phyloP scores from a whole-genome alignment of 306 rosid genomes.

The Pyrus betulifolia region DNA sequence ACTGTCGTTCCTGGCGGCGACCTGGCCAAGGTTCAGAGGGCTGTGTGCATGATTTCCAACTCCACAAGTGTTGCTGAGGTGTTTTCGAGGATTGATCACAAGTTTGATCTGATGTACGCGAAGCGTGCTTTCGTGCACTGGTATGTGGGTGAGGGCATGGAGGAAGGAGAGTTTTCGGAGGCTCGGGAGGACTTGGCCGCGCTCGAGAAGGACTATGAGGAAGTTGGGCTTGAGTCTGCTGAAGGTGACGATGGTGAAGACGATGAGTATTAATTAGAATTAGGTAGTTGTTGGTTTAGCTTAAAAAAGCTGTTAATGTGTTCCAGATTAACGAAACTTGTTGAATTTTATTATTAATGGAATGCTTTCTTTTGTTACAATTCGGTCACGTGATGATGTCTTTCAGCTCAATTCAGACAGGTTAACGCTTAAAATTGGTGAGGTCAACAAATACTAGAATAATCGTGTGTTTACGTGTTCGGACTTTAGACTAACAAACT shows the following conservation, averaged over 20 bases:
- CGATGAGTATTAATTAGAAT: slow-evolving; percentile 30
- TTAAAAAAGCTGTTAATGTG: background rate
- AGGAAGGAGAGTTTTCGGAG: slow-evolving; percentile 38
- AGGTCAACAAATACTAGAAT: no score
- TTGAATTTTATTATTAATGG: background rate
- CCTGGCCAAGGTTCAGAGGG: slow-evolving; percentile 39
- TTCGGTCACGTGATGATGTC: no score
- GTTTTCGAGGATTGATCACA: slow-evolving; percentile 37
- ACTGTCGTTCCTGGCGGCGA: slow-evolving; percentile 42
- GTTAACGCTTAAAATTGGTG: no score
- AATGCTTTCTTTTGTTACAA: background rate
- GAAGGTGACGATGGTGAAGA: slow-evolving; percentile 42
- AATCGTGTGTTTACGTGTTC: no score
- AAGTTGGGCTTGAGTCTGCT: slow-evolving; percentile 37
- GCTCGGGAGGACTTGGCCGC: slow-evolving; percentile 47
- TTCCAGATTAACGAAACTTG: slow-evolving; percentile 10
- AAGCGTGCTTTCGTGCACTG: slow-evolving; percentile 43
- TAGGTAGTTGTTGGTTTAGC: background rate
- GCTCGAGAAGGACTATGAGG: slow-evolving; percentile 40
- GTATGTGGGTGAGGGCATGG: slow-evolving; percentile 50
- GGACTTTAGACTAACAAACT: no score
- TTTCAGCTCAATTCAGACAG: no score
- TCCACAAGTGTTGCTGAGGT: slow-evolving; percentile 40
- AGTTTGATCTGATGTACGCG: slow-evolving; percentile 41
- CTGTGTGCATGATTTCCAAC: slow-evolving; percentile 42